Evolutionary conservation across 2,329 filamentous ascomycete genomes (phyloP).

Genomic region (Penicillium hesseltinei): DNA sequence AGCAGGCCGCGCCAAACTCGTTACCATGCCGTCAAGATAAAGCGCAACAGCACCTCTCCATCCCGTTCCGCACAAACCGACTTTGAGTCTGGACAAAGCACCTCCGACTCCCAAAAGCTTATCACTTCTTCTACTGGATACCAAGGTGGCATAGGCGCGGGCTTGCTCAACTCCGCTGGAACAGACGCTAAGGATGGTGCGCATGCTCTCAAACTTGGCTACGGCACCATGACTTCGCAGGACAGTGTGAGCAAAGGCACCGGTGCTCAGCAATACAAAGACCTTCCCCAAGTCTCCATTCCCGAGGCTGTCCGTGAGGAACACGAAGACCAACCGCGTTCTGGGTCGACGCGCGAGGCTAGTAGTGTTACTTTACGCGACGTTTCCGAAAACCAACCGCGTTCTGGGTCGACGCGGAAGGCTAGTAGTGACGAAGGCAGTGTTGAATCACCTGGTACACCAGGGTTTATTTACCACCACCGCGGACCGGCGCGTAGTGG

Average conservation of each 20-base stretch:
- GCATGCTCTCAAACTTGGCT: conserved; percentile 57
- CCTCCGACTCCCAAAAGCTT: conserved; percentile 36
- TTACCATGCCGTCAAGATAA: conserved; percentile 64
- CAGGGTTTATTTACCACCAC: conserved; percentile 32
- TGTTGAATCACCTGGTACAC: conserved; percentile 24
- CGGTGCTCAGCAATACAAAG: conserved; percentile 22
- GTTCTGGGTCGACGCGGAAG: conserved; percentile 16
- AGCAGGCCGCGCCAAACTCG: conserved; percentile 60
- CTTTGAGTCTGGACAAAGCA: conserved; percentile 41
- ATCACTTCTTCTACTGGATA: conserved; percentile 37
- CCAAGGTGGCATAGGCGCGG: conserved; percentile 54
- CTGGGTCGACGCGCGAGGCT: conserved; percentile 19
- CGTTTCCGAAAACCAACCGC: not conserved
- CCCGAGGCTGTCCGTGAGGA: conserved; percentile 34
- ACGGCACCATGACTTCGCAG: conserved; percentile 48
- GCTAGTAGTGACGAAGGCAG: conserved; percentile 27
- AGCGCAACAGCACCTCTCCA: conserved; percentile 50
- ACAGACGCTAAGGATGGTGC: conserved; percentile 64
- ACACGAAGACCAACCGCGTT: conserved; percentile 24
- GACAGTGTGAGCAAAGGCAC: conserved; percentile 28
- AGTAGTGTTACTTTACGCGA: conserved; percentile 15
- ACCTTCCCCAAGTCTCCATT: conserved; percentile 30
- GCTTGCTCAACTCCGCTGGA: conserved; percentile 54
- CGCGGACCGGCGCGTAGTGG: conserved; percentile 64
- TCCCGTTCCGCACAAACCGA: conserved; percentile 37